phyloP scores from a whole-genome alignment of 495 filamentous ascomycete species.

The Aspergillus leporis region DNA sequence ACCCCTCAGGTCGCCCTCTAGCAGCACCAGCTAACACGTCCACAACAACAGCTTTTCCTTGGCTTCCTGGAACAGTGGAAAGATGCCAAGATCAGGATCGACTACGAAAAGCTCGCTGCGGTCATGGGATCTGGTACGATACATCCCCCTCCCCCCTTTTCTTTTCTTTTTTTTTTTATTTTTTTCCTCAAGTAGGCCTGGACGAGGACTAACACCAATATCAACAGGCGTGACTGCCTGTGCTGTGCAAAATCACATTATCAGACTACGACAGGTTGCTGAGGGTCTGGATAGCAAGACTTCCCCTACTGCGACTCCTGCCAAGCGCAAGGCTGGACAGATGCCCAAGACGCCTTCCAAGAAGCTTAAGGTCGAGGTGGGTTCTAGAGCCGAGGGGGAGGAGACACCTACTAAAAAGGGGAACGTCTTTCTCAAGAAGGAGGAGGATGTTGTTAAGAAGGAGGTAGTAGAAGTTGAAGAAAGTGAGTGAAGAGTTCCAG shows the following conservation, averaged over 20 bases:
- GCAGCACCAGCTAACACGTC: background rate
- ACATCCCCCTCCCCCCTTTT: background rate
- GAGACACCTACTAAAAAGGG: too few species aligned
- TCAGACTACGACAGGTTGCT: background rate
- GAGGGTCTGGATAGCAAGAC: background rate
- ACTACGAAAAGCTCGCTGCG: background rate
- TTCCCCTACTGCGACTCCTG: background rate
- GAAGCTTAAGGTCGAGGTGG: too few species aligned
- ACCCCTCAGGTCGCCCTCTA: background rate
- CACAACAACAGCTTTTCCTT: background rate
- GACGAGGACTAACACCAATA: background rate
- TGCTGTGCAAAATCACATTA: background rate
- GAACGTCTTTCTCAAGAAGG: too few species aligned
- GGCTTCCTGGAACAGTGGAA: background rate
- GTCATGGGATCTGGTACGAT: background rate
- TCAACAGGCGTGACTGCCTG: background rate
- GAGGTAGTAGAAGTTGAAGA: too few species aligned
- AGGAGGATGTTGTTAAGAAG: too few species aligned
- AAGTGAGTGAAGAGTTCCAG: too few species aligned
- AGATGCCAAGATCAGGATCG: background rate
- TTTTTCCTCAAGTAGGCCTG: background rate
- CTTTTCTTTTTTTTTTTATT: too few species aligned
- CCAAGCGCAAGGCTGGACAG: background rate
- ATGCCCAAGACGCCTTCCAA: background rate
- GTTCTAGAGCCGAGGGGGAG: too few species aligned